Conservation (phyloP, 2,329 filamentous ascomycete genomes). For the Aspergillus neotritici region DNA sequence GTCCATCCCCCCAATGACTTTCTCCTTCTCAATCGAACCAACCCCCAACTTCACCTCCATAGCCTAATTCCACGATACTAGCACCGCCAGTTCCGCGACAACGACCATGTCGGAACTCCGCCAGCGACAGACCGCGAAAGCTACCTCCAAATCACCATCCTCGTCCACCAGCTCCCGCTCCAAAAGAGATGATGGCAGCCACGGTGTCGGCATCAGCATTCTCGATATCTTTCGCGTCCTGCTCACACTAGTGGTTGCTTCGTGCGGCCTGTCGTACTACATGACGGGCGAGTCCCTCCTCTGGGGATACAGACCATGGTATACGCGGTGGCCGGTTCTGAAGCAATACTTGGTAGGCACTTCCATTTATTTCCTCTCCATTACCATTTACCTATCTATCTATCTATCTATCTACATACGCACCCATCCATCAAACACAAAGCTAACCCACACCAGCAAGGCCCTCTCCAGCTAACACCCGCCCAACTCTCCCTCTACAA, state of each 20-base stretch:
- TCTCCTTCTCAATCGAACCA: not conserved
- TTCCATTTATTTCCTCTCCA: not conserved
- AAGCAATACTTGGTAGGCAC: conserved; percentile 55
- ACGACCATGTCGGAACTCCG: conserved; percentile 27
- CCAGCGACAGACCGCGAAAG: conserved; percentile 22
- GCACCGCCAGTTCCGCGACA: not conserved
- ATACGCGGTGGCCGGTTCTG: conserved; percentile 53
- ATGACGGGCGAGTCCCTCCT: conserved; percentile 65
- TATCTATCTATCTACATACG: not conserved
- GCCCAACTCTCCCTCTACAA: conserved; percentile 68
- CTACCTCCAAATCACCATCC: conserved; percentile 1
- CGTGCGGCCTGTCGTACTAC: conserved; percentile 68
- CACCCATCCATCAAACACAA: not conserved
- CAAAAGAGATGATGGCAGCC: conserved; percentile 10
- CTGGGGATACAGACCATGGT: conserved; percentile 65
- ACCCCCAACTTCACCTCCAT: not conserved
- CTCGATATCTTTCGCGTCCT: conserved; percentile 66
- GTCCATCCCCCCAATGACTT: no score
- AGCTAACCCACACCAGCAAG: conserved; percentile 32
- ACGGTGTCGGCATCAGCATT: conserved; percentile 34
- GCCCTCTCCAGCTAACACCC: conserved; percentile 67
- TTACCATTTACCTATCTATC: not conserved
- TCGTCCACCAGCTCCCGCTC: conserved; percentile 3
- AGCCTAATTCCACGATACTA: not conserved
- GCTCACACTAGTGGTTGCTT: conserved; percentile 60